Percentiles rank a stretch among this genome's conserved stretches.
Conservation (phyloP, 2,329 filamentous ascomycete species). For the Penicillium sp. region DNA sequence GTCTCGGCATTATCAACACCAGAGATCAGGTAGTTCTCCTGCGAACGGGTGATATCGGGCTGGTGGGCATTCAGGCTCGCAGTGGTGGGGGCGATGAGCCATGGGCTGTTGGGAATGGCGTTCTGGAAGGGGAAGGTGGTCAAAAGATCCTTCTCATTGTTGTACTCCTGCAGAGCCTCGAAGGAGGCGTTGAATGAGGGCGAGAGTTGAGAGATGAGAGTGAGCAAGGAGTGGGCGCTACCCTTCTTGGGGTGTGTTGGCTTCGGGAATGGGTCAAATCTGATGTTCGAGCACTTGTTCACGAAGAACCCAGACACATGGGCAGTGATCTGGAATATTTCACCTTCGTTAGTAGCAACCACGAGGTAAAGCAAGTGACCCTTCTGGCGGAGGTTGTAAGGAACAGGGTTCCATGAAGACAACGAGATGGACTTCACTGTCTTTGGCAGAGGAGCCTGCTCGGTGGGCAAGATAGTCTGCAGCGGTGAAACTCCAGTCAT, state of each 20-base stretch:
- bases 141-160: constrained; percentile 80
- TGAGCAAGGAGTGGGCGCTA: constrained; percentile 81
- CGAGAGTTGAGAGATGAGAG: constrained; percentile 73
- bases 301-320: constrained; percentile 95
- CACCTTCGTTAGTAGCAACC: constrained; percentile 87
- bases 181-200: constrained; percentile 78
- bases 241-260: constrained; percentile 69
- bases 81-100: constrained; percentile 71
- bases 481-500: constrained; percentile 68
- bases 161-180: constrained; percentile 75
- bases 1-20: constrained; percentile 94
- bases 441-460: constrained; percentile 71
- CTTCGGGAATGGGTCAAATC: constrained; percentile 87
- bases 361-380: constrained; percentile 90
- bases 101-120: constrained; percentile 85
- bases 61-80: constrained; percentile 68
- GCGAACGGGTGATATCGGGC: constrained; percentile 80
- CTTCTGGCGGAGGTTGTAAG: constrained; percentile 83
- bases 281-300: constrained; percentile 92
- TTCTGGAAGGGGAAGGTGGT: constrained; percentile 96
- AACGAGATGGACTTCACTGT: constrained; percentile 85
- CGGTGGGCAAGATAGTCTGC: constrained; percentile 67
- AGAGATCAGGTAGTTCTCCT: constrained; percentile 86
- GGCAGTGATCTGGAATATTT: constrained; percentile 89
- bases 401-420: constrained; percentile 94